Percentiles rank a stretch among this genome's conserved stretches.
Evolutionary conservation across 2,329 filamentous ascomycete genomes (phyloP).

Genomic region (Cladosporium sp.): DNA sequence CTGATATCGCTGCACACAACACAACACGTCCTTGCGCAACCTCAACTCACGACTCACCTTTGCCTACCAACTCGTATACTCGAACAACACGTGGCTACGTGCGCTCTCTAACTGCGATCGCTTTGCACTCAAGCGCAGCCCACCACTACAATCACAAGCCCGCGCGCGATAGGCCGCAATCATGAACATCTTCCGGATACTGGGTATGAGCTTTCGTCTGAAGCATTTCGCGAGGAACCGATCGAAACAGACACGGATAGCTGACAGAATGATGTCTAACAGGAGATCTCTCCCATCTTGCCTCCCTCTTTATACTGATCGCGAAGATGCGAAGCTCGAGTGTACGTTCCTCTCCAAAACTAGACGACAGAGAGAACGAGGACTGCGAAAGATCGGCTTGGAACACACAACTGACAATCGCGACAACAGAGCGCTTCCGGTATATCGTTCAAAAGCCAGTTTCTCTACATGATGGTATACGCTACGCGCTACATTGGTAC

Average conservation of each 20-base stretch:
- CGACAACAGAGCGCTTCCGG: conserved; percentile 79
- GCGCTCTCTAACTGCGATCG: no score
- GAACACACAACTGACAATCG: neutral
- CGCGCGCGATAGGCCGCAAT: conserved; percentile 3
- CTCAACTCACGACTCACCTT: neutral
- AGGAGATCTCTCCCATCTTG: conserved; percentile 94
- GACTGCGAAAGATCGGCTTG: neutral
- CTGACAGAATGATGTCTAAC: conserved; percentile 1
- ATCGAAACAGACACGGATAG: no score
- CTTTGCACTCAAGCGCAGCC: no score
- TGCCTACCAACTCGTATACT: no score
- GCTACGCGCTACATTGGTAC: conserved; percentile 73
- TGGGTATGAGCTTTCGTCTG: conserved; percentile 44
- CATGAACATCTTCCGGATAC: conserved; percentile 66
- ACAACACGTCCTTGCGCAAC: neutral
- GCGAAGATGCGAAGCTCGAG: conserved; percentile 91
- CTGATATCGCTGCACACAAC: neutral
- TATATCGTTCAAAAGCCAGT: conserved; percentile 98
- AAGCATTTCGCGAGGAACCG: no score
- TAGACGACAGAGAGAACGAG: conserved; percentile 1
- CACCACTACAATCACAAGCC: neutral
- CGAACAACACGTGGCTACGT: no score
- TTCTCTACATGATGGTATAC: conserved; percentile 89
- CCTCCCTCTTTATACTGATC: conserved; percentile 87
- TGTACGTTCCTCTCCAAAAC: conserved; percentile 47